These are phyloP conservation scores for Aspergillus ruber DNA, from an alignment of 2,329 filamentous ascomycete genomes.

Conservation along the genomic window DNA sequence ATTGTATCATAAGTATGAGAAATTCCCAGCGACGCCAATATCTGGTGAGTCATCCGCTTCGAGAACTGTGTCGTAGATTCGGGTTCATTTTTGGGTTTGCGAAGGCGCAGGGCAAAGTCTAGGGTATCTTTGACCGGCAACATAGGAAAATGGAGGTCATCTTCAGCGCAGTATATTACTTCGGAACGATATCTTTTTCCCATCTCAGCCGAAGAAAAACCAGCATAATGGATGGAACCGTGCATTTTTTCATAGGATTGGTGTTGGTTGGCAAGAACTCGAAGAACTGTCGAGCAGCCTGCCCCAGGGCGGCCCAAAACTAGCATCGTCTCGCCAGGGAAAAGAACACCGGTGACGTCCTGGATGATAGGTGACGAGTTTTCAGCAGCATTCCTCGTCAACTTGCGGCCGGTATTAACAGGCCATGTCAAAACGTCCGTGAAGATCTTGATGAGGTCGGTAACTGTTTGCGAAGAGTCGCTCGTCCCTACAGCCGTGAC, in stretches of 20 bases:
- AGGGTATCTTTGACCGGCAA: conserved; percentile 68
- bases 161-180: conserved; percentile 73
- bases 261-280: conserved; percentile 54
- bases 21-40: conserved; percentile 7
- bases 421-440: not conserved
- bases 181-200: conserved; percentile 68
- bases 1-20: conserved; percentile 8
- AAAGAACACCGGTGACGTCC: conserved; percentile 49
- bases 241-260: conserved; percentile 35
- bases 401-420: not conserved
- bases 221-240: conserved; percentile 55
- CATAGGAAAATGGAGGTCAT: conserved; percentile 70
- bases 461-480: conserved; percentile 22
- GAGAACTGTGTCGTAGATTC: not conserved
- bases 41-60: conserved; percentile 3
- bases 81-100: not conserved
- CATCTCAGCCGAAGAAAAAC: conserved; percentile 65
- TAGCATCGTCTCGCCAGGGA: conserved; percentile 44
- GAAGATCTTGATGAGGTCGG: not conserved
- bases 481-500: not conserved
- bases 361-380: not conserved
- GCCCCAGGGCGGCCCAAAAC: conserved; percentile 39
- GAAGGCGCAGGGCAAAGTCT: conserved; percentile 62
- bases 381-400: not conserved
- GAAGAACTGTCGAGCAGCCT: conserved; percentile 70